Evolutionary conservation across 352 stramenopile species (phyloP).

Genomic region (Pythium grandisporangium): DNA sequence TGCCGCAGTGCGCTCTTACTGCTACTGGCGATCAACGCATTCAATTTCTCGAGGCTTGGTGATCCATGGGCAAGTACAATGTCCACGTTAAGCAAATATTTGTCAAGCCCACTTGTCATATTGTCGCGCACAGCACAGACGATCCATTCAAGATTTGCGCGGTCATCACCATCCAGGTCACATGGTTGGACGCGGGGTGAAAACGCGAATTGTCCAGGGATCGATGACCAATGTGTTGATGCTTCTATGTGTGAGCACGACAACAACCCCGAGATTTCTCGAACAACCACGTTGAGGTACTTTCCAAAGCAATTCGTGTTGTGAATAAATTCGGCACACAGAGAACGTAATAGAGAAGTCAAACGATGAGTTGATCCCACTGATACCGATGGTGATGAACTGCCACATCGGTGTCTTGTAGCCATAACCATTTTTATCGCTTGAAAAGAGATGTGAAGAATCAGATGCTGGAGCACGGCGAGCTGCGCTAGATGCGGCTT

Average conservation of each 20-base stretch:
- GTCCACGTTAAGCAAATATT: constrained; percentile 64
- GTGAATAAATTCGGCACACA: constrained; percentile 59
- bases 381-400: too few relatives aligned
- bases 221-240: too few relatives aligned
- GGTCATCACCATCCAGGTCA: constrained; percentile 44
- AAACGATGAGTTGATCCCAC: too few relatives aligned
- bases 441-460: constrained; percentile 67
- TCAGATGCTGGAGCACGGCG: too few relatives aligned
- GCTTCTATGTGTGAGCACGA: too few relatives aligned
- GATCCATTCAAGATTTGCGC: constrained; percentile 65
- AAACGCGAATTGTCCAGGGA: too few relatives aligned
- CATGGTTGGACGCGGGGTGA: too few relatives aligned
- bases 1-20: too few relatives aligned
- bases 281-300: constrained; percentile 67
- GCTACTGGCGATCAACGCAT: constrained; percentile 28
- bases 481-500: too few relatives aligned
- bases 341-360: constrained; percentile 44
- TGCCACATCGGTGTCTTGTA: too few relatives aligned
- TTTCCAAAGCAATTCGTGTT: constrained; percentile 62
- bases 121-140: constrained; percentile 76
- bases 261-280: constrained; percentile 74
- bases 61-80: constrained; percentile 43
- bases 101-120: constrained; percentile 51
- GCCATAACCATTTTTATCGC: constrained; percentile 40
- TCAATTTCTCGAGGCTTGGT: constrained; percentile 64